Evolutionary conservation across 345 rosid species (phyloP), one percentile per base, ranked within the genome.

Genomic region (Hirschfeldia incana): DNA sequence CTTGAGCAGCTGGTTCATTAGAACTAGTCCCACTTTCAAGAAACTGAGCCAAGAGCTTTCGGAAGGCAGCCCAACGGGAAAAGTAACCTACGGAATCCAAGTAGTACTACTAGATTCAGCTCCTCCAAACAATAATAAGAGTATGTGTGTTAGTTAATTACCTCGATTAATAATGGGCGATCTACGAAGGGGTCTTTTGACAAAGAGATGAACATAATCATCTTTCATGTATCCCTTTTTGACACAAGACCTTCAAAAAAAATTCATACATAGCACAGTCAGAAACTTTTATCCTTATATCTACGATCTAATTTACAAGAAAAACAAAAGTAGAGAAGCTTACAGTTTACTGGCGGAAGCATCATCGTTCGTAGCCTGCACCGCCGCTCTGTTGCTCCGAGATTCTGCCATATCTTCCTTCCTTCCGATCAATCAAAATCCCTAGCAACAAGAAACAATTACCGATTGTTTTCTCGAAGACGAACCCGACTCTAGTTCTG

Each of bases 341-440:
- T 29, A 93, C 98, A 90, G 82, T 85, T 93, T 93, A 76, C 98
- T 91, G 80, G 98, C 98, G 26, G 99, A 90, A 64, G 97, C 98
- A 75, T 95, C 97, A 83, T 91, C 99, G 87, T 93, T 95, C 1
- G 98, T 93, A 39, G 98, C 98, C 83, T 93, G 99, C 77, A 95
- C 96, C 1, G 97, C 98, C 11, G 88, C 91, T 83, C 82, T 87
- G 84, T 87, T 93, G 88, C 97, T 91, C 36, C 74, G 87, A 29
- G 92, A 83, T 85, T 88, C 94, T 3, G 87, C 75, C 86, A 88
- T 85, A 46, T 84, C 59, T 30, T 33, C 78, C 36, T 33, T 33
- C 36, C 37, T 34, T 34, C 37, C 70, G 15, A 46, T 49, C 15
- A 5, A 34, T 34, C 37, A 29, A 36, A 36, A 36, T 36, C 55